These are phyloP conservation scores for Lipomyces orientalis DNA, from an alignment of 805 yeast genomes.

Conservation along the genomic window DNA sequence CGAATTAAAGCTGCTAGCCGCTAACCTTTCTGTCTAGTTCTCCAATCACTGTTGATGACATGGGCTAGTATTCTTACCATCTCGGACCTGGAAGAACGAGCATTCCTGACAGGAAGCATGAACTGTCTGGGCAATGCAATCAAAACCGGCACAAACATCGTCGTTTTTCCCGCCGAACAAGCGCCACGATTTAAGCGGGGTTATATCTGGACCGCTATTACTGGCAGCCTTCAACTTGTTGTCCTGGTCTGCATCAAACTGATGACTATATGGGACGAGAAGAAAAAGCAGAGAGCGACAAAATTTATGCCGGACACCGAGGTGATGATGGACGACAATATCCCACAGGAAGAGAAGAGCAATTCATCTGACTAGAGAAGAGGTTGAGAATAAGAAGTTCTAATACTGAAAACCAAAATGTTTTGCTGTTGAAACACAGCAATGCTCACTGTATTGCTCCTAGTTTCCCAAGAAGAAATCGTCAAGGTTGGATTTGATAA, in stretches of 20 bases:
- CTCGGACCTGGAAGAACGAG: slow-evolving; percentile 43
- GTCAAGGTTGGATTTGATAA: no score
- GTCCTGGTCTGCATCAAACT: slow-evolving; percentile 15
- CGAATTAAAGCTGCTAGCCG: not conserved
- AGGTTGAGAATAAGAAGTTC: not conserved
- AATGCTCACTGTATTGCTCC: no score
- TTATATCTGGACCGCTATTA: slow-evolving; percentile 42
- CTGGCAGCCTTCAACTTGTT: slow-evolving; percentile 19
- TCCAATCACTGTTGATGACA: slow-evolving; percentile 29
- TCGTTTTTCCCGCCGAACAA: slow-evolving; percentile 50
- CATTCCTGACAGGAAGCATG: slow-evolving; percentile 46
- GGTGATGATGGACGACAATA: not conserved
- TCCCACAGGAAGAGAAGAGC: not conserved
- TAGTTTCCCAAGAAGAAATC: no score
- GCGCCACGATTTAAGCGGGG: slow-evolving; percentile 52
- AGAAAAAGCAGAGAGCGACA: not conserved
- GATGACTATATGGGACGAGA: slow-evolving; percentile 21
- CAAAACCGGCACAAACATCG: slow-evolving; percentile 55
- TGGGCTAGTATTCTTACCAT: slow-evolving; percentile 27
- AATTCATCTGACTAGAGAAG: slow-evolving; percentile 3
- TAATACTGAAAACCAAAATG: no score
- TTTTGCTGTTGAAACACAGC: no score
- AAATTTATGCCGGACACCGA: not conserved
- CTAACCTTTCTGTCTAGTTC: not conserved
- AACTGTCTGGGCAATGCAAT: slow-evolving; percentile 52